phyloP scores from a whole-genome alignment of 2,329 filamentous ascomycete species.

The Epichloe aotearoae region DNA sequence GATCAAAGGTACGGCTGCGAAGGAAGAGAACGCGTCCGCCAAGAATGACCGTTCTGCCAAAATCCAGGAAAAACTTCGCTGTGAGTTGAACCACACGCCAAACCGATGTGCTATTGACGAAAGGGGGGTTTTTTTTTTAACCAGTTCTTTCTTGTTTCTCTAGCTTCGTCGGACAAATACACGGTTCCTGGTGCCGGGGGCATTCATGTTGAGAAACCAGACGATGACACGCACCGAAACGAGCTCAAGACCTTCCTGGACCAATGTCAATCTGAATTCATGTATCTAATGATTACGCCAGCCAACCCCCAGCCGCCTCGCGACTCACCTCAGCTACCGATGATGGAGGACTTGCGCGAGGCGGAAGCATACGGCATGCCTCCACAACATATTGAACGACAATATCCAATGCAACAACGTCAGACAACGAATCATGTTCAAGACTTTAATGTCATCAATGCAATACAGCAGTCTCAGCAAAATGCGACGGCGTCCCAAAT shows the following conservation, averaged over 20 bases:
- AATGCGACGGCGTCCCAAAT: conserved; percentile 50
- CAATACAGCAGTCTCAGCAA: conserved; percentile 39
- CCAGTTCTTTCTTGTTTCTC: neutral
- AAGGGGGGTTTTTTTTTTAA: neutral
- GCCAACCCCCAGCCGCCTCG: conserved; percentile 53
- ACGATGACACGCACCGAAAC: conserved; percentile 37
- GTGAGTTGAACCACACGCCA: conserved; percentile 21
- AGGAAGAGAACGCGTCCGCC: conserved; percentile 27
- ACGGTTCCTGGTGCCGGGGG: conserved; percentile 31
- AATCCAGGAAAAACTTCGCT: conserved; percentile 42
- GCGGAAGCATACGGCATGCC: conserved; percentile 38
- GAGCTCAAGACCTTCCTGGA: conserved; percentile 50
- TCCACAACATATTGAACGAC: conserved; percentile 27
- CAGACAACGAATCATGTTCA: conserved; percentile 44
- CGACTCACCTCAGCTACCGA: conserved; percentile 44
- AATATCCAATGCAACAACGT: conserved; percentile 22
- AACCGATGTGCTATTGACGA: neutral
- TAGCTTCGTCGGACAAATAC: conserved; percentile 31
- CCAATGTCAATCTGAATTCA: conserved; percentile 52
- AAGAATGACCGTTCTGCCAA: conserved; percentile 40
- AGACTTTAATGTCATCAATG: conserved; percentile 35
- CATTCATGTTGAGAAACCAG: conserved; percentile 31
- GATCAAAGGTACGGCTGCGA: conserved; percentile 34
- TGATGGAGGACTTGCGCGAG: conserved; percentile 46
- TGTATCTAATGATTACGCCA: conserved; percentile 54